Conservation (phyloP, 108 stramenopile species). For the Cylindrotheca closterium region DNA sequence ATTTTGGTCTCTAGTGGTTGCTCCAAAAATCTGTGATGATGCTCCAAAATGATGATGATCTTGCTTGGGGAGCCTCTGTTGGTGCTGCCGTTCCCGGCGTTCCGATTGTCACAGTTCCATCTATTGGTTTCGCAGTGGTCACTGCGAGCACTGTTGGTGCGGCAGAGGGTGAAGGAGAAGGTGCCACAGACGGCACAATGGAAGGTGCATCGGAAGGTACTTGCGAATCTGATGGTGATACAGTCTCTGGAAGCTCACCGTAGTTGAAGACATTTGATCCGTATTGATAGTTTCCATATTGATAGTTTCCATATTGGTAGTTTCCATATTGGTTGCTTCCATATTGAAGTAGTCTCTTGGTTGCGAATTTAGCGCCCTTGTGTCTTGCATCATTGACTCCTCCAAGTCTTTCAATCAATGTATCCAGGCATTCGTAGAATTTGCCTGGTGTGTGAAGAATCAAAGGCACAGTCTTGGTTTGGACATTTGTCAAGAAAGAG, state of each 20-base stretch:
- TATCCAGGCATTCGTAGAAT: constrained; percentile 23
- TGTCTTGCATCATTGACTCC: constrained; percentile 16
- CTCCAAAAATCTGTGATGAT: too few relatives aligned
- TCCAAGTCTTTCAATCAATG: constrained; percentile 15
- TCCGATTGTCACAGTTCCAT: not conserved
- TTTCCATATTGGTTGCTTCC: not conserved
- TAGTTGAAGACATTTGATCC: not conserved
- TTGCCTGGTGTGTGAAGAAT: constrained; percentile 19
- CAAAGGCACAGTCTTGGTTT: constrained; percentile 10
- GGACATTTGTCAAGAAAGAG: not conserved
- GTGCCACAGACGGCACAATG: not conserved
- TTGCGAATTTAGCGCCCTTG: not conserved
- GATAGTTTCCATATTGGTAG: not conserved
- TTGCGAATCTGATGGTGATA: not conserved
- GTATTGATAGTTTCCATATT: not conserved
- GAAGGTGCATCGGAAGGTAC: not conserved
- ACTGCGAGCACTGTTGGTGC: not conserved
- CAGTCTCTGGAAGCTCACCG: not conserved
- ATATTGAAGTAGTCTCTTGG: not conserved
- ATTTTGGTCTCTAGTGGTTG: too few relatives aligned
- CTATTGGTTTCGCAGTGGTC: not conserved
- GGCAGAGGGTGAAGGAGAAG: not conserved
- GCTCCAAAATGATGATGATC: too few relatives aligned
- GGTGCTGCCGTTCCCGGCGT: not conserved
- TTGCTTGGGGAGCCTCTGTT: not conserved